A percentile compares a stretch with the other conserved stretches of the same genome.
These are phyloP conservation scores for Radiomyces spectabilis DNA, from an alignment of 192 early-diverging fungal species.

Conservation along the genomic window DNA sequence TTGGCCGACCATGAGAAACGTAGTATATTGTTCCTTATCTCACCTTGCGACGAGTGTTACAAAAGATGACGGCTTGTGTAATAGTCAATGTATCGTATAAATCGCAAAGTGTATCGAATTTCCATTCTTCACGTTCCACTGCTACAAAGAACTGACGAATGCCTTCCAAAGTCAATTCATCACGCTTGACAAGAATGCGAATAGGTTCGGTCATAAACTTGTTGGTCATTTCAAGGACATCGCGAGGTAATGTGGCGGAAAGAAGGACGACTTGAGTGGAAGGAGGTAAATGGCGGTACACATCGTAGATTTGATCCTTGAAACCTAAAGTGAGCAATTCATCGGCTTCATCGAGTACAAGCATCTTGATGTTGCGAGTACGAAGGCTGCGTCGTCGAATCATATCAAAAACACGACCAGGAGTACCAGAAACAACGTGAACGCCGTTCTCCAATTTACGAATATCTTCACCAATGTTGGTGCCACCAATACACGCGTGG, in stretches of 20 bases:
- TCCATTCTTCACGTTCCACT: constrained; percentile 97
- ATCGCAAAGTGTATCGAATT: constrained; percentile 96
- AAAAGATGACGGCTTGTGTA: constrained; percentile 98
- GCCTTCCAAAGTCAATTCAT: constrained; percentile 96
- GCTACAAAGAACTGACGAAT: constrained; percentile 99
- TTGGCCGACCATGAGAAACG: background rate
- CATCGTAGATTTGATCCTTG: constrained; percentile 96
- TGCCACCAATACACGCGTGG: constrained; percentile 94
- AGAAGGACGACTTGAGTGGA: constrained; percentile 89
- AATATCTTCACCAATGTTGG: constrained; percentile 87
- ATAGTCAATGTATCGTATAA: constrained; percentile 95
- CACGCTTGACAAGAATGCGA: constrained; percentile 95
- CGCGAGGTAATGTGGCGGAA: constrained; percentile 87
- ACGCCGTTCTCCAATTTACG: constrained; percentile 85
- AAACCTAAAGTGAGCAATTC: constrained; percentile 92
- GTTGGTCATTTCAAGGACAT: constrained; percentile 92
- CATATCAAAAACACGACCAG: constrained; percentile 97
- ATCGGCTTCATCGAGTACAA: constrained; percentile 96
- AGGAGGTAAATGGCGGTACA: constrained; percentile 88
- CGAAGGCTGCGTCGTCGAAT: constrained; percentile 79
- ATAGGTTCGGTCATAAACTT: constrained; percentile 98
- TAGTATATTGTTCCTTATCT: constrained; percentile 1
- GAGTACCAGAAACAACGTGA: constrained; percentile 93
- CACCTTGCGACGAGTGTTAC: constrained; percentile 92
- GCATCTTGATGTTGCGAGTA: constrained; percentile 85